A percentile compares a stretch with the other conserved stretches of the same genome.
Conservation (phyloP, 768 basidiomycete genomes). For the Paxillus ammoniavirescens region DNA sequence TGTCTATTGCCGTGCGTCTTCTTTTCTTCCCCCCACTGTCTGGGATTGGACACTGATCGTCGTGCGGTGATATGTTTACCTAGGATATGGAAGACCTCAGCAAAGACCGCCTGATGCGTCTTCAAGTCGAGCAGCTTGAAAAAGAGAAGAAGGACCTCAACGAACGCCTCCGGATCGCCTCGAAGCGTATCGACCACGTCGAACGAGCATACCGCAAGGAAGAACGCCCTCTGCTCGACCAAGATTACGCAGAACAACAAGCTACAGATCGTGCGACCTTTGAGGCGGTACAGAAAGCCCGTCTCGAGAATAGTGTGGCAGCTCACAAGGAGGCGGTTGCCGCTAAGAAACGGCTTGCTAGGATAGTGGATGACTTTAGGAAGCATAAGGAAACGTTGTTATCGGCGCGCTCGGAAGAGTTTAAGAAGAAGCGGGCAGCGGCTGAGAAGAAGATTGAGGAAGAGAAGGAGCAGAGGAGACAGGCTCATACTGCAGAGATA, state of each 20-base stretch:
- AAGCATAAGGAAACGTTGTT: constrained; percentile 52
- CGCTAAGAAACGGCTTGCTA: constrained; percentile 69
- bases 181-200: constrained; percentile 91
- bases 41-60: not conserved
- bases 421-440: constrained; percentile 51
- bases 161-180: constrained; percentile 75
- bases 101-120: constrained; percentile 80
- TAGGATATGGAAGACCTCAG: constrained; percentile 83
- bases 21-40: not conserved
- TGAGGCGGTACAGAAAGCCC: constrained; percentile 55
- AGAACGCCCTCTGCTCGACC: constrained; percentile 78
- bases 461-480: constrained; percentile 76
- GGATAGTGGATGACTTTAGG: constrained; percentile 73
- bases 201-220: constrained; percentile 95
- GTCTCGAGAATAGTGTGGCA: constrained; percentile 51
- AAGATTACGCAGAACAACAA: constrained; percentile 89
- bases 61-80: not conserved
- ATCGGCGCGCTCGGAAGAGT: constrained; percentile 62
- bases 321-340: constrained; percentile 66
- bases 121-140: constrained; percentile 94
- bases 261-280: constrained; percentile 70
- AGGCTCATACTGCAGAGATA: constrained; percentile 57
- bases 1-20: constrained; percentile 64
- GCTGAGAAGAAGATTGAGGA: constrained; percentile 74
- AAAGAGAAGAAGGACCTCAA: constrained; percentile 91